Evolutionary conservation across 31 red algal genomes (phyloP), one percentile per base, ranked within the genome.

Genomic region (Porphyra umbilicalis): DNA sequence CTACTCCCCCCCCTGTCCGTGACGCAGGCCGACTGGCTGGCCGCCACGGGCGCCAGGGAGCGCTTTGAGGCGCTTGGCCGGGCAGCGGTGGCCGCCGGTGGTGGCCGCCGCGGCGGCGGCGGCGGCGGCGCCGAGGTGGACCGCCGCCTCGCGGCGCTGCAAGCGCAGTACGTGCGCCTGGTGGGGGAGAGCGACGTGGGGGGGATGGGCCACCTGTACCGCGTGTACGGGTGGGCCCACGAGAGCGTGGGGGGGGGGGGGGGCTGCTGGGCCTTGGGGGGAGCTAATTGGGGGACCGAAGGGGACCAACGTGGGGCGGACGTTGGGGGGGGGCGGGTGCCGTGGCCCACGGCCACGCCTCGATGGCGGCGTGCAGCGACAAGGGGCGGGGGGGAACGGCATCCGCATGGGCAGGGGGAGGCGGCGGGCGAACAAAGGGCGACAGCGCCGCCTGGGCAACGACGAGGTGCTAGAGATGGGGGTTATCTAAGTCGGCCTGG

Each of bases 201-300:
- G 2, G 84, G 82, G 25, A 96, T 96, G 94, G 94, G 94, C 32
- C 32, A 44, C 76, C 25, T 91, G 29, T 96, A 93, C 76, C 89
- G 85, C 37, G 85, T 79, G 18, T 84, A 80, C 11, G 90, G 77
- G 57, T 84, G 87, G 36, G 34, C 75, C 20, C 39, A 68, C n/a
- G 82, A 79, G 25, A 20, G 85, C 36, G 40, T 74, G 1, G 82
- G n/a, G n/a, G n/a, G n/a, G n/a, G n/a, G n/a, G n/a, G n/a, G n/a
- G n/a, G n/a, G n/a, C n/a, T n/a, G n/a, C n/a, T n/a, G n/a, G n/a
- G n/a, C n/a, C n/a, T n/a, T n/a, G n/a, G n/a, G n/a, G n/a, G n/a
- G n/a, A n/a, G n/a, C n/a, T n/a, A n/a, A n/a, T n/a, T n/a, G n/a
- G n/a, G n/a, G n/a, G n/a, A n/a, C n/a, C n/a, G n/a, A n/a, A n/a